These are phyloP conservation scores for Puya raimondii DNA, from an alignment of 176 grass and related monocot genomes.

Conservation along the genomic window DNA sequence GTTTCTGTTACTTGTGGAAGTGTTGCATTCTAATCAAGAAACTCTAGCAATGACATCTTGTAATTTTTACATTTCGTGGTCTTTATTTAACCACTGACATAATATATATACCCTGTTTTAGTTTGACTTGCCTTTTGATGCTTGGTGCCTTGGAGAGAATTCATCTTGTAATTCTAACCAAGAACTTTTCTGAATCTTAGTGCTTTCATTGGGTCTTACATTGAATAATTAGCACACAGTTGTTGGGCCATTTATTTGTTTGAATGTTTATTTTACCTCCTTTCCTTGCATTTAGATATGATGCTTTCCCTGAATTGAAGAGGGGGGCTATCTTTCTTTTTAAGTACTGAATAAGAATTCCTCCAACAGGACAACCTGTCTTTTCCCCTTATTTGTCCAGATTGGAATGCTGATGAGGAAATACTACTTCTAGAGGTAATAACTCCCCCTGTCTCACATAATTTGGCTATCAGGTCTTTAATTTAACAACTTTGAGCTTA, in stretches of 20 bases:
- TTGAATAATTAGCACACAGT: neutral
- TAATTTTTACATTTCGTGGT: no score
- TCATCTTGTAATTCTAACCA: conserved; percentile 2
- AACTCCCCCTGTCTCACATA: neutral
- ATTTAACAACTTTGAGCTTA: conserved; percentile 7
- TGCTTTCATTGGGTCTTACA: neutral
- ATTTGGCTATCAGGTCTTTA: neutral
- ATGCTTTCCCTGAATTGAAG: neutral
- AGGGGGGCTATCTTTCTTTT: neutral
- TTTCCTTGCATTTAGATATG: neutral
- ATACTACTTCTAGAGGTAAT: conserved; percentile 95
- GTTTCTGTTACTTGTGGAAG: no score
- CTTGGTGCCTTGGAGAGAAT: neutral
- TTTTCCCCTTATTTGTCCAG: conserved; percentile 84
- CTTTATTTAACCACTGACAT: no score
- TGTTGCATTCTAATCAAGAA: no score
- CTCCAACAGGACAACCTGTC: conserved; percentile 86
- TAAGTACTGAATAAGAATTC: conserved; percentile 4
- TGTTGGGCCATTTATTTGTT: neutral
- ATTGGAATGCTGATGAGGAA: conserved; percentile 99
- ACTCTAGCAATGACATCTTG: neutral
- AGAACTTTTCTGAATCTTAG: neutral
- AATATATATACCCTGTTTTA: neutral
- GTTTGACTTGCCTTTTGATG: neutral
- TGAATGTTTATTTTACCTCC: neutral